These are phyloP conservation scores for Colletotrichum shisoi DNA, from an alignment of 2,329 filamentous ascomycete species.

Conservation along the genomic window DNA sequence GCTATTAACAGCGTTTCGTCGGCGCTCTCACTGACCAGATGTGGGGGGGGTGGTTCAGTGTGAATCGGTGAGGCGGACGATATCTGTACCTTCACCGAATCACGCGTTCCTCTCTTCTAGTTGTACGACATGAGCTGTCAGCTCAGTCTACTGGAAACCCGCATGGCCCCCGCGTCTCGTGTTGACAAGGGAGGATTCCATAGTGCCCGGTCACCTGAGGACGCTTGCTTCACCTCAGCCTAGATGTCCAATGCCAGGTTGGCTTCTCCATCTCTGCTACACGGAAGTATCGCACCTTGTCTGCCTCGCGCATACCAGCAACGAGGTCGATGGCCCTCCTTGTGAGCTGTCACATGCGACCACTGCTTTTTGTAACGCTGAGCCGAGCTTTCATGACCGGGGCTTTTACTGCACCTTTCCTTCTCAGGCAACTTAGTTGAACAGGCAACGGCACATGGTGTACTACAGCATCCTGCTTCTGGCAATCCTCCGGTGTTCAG, in stretches of 20 bases:
- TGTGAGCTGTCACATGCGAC: slow-evolving; percentile 35
- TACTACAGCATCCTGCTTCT: slow-evolving; percentile 10
- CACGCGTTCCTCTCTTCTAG: slow-evolving; percentile 23
- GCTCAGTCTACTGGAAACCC: slow-evolving; percentile 25
- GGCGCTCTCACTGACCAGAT: not conserved
- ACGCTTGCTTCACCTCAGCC: slow-evolving; percentile 4
- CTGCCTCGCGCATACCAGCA: slow-evolving; percentile 32
- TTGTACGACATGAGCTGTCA: slow-evolving; percentile 36
- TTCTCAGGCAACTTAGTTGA: not conserved
- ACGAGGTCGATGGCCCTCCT: slow-evolving; percentile 18
- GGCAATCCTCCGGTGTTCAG: slow-evolving; percentile 31
- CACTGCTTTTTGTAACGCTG: slow-evolving; percentile 7
- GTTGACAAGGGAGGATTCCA: slow-evolving; percentile 19
- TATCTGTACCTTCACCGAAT: slow-evolving; percentile 31
- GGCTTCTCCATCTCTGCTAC: slow-evolving; percentile 5
- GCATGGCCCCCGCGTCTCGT: slow-evolving; percentile 36
- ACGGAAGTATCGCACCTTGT: slow-evolving; percentile 1
- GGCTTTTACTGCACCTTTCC: slow-evolving; percentile 24
- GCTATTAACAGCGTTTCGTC: slow-evolving; percentile 17
- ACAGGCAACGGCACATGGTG: slow-evolving; percentile 19
- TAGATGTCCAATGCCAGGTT: slow-evolving; percentile 1
- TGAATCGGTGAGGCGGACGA: slow-evolving; percentile 35
- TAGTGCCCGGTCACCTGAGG: slow-evolving; percentile 25
- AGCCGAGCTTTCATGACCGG: slow-evolving; percentile 15
- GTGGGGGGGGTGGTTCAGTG: slow-evolving; percentile 1